Percentiles rank a stretch among this genome's conserved stretches.
These are phyloP conservation scores for Cryptococcus jaspeensis DNA, from an alignment of 1,284 basidiomycete genomes.

Conservation along the genomic window DNA sequence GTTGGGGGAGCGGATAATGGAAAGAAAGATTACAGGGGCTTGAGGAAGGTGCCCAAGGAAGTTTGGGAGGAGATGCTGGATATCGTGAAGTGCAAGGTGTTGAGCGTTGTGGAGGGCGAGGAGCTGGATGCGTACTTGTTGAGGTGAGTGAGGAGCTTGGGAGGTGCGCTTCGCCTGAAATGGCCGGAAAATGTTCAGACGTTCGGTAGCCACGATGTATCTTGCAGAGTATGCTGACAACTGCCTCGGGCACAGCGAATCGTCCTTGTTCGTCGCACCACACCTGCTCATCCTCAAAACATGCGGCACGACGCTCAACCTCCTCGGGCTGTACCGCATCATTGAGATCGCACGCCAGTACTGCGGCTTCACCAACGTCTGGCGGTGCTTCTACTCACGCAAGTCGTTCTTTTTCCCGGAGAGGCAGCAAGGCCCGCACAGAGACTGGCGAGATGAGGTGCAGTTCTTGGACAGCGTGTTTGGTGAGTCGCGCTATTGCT, in stretches of 20 bases:
- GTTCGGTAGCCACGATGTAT: too few relatives aligned
- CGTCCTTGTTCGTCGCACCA: conserved; percentile 91
- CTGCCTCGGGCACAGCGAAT: conserved; percentile 71
- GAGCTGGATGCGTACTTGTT: conserved; percentile 95
- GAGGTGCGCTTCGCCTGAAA: background rate
- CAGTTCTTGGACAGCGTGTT: conserved; percentile 88
- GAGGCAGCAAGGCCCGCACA: conserved; percentile 87
- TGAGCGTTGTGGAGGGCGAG: conserved; percentile 80
- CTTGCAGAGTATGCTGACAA: background rate
- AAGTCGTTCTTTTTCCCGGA: conserved; percentile 99
- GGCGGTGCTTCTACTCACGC: conserved; percentile 92
- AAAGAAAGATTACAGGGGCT: conserved; percentile 55
- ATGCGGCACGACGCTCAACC: conserved; percentile 96
- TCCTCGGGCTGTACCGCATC: conserved; percentile 88
- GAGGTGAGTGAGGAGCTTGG: conserved; percentile 62
- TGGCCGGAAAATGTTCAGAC: background rate
- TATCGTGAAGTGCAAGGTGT: conserved; percentile 95
- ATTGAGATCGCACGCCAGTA: conserved; percentile 81
- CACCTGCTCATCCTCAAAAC: conserved; percentile 98
- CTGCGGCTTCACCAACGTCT: conserved; percentile 70
- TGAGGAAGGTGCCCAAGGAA: conserved; percentile 70
- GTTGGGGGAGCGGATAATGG: conserved; percentile 6
- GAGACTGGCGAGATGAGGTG: conserved; percentile 92
- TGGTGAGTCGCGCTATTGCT: conserved; percentile 43
- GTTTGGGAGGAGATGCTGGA: conserved; percentile 97